Conservation (phyloP, 805 yeast genomes). For the Ogataea glucozyma region DNA sequence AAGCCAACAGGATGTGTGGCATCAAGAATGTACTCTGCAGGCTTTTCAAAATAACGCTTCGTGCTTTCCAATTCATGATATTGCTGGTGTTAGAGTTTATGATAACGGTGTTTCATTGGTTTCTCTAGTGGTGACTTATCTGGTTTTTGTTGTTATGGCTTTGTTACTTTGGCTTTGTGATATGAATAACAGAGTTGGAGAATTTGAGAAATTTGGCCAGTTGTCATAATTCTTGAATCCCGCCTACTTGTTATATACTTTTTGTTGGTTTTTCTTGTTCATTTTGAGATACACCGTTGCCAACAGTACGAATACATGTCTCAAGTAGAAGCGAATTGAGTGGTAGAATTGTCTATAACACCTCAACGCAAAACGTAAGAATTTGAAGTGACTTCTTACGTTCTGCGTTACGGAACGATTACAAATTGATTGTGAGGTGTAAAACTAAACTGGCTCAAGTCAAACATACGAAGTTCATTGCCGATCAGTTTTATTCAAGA, state of each 20-base stretch:
- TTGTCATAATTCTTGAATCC: no score
- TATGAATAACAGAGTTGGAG: no score
- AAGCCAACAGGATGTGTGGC: slow-evolving; percentile 13
- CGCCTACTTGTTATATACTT: not conserved
- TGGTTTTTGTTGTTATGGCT: not conserved
- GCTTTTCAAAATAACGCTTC: slow-evolving; percentile 27
- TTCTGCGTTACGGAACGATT: no score
- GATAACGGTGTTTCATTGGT: slow-evolving; percentile 12
- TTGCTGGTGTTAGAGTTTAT: slow-evolving; percentile 17
- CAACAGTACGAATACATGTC: no score
- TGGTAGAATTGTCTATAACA: no score
- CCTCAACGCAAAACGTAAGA: no score
- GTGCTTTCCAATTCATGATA: slow-evolving; percentile 18
- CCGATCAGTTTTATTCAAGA: no score
- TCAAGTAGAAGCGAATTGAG: no score
- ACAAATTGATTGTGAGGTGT: not conserved
- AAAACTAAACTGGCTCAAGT: not conserved
- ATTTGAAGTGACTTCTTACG: no score
- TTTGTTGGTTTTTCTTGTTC: not conserved
- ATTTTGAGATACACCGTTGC: slow-evolving; percentile 1
- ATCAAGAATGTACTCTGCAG: slow-evolving; percentile 31
- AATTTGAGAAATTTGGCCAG: no score
- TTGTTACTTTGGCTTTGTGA: no score
- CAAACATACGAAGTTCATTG: not conserved
- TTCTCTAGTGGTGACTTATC: not conserved